These are phyloP conservation scores for Isoetes engelmannii DNA, from an alignment of 83 land plant genomes.

Conservation along the genomic window DNA sequence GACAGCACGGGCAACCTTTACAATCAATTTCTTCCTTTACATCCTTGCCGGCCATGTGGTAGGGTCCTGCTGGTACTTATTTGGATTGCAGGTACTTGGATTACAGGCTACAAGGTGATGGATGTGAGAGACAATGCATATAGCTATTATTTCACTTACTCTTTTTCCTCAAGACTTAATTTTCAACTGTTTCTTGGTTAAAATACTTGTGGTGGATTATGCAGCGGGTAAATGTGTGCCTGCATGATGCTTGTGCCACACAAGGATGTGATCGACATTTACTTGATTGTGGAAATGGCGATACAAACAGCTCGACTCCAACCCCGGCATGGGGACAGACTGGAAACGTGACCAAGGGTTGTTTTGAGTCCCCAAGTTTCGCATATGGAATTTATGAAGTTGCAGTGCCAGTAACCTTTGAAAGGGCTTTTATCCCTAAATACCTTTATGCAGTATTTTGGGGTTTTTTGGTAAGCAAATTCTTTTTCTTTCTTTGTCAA, in stretches of 20 bases:
- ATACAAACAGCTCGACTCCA: background rate
- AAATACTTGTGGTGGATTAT: background rate
- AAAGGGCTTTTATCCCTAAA: background rate
- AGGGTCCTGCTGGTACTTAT: conserved; percentile 16
- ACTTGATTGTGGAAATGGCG: conserved; percentile 12
- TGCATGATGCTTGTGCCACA: conserved; percentile 5
- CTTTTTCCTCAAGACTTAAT: background rate
- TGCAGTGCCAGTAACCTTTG: conserved; percentile 6
- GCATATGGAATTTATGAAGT: conserved; percentile 6
- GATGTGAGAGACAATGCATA: background rate
- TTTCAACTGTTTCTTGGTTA: background rate
- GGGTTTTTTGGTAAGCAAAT: conserved; percentile 7
- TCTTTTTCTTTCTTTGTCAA: too few species aligned
- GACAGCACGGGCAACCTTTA: conserved; percentile 13
- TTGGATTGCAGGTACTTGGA: conserved; percentile 9
- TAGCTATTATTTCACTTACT: background rate
- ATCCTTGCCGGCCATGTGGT: conserved; percentile 12
- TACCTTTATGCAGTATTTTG: conserved; percentile 1
- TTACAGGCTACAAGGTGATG: background rate
- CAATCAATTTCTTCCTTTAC: conserved; percentile 13
- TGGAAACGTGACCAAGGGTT: background rate
- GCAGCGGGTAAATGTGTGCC: conserved; percentile 15
- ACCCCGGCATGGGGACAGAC: background rate
- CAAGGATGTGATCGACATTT: background rate
- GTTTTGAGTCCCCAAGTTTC: conserved; percentile 8